Conservation (phyloP, 1,139 yeast genomes). For the Magnusiomyces magnusii region DNA sequence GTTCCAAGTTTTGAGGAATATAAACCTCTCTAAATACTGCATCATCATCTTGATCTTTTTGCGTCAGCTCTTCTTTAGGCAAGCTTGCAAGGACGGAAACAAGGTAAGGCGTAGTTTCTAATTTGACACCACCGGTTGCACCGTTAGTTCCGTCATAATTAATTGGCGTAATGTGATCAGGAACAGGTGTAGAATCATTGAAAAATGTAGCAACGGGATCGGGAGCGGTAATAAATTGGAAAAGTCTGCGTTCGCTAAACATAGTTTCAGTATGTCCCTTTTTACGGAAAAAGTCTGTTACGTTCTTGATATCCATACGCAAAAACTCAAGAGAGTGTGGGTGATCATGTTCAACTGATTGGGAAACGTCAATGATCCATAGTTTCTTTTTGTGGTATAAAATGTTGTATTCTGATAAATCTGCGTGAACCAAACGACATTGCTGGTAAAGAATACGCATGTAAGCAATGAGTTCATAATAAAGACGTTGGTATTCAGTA, state of each 20-base stretch:
- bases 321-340: slow-evolving; percentile 93
- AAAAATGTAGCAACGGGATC: slow-evolving; percentile 14
- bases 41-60: slow-evolving; percentile 60
- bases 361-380: slow-evolving; percentile 94
- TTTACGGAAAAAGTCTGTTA: slow-evolving; percentile 75
- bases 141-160: neutral
- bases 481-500: slow-evolving; percentile 50
- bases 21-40: slow-evolving; percentile 84
- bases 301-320: slow-evolving; percentile 95
- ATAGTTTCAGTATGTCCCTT: slow-evolving; percentile 54
- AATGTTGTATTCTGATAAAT: slow-evolving; percentile 90
- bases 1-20: slow-evolving; percentile 56
- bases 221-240: slow-evolving; percentile 53
- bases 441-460: slow-evolving; percentile 83
- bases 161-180: slow-evolving; percentile 11
- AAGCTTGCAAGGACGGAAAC: slow-evolving; percentile 27
- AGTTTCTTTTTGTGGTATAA: slow-evolving; percentile 68
- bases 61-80: slow-evolving; percentile 34
- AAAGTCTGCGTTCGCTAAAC: slow-evolving; percentile 73
- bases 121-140: slow-evolving; percentile 12
- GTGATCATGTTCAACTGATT: slow-evolving; percentile 96
- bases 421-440: slow-evolving; percentile 93
- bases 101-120: slow-evolving; percentile 28
- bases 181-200: slow-evolving; percentile 32
- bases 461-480: slow-evolving; percentile 71